A percentile compares a stretch with the other conserved stretches of the same genome.
These are phyloP conservation scores for Onygenales sp. DNA, from an alignment of 2,329 filamentous ascomycete genomes.

Conservation along the genomic window DNA sequence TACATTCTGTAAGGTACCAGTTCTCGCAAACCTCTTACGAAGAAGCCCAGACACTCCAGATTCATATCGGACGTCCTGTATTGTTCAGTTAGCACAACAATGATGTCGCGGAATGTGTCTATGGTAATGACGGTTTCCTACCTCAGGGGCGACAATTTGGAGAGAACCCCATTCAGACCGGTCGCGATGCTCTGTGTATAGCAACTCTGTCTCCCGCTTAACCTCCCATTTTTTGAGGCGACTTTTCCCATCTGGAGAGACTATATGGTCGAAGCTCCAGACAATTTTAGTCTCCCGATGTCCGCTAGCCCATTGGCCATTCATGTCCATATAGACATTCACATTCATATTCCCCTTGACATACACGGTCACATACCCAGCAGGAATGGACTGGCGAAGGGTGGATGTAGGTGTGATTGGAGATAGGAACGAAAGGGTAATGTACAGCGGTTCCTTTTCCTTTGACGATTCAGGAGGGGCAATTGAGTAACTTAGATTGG, in stretches of 20 bases:
- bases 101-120: not conserved
- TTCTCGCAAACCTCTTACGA: slow-evolving; percentile 59
- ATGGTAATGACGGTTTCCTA: slow-evolving; percentile 18
- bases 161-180: slow-evolving; percentile 77
- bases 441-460: slow-evolving; percentile 17
- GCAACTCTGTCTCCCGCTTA: slow-evolving; percentile 43
- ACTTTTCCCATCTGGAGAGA: slow-evolving; percentile 28
- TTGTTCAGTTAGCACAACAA: not conserved
- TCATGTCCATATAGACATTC: slow-evolving; percentile 56
- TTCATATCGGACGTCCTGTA: slow-evolving; percentile 52
- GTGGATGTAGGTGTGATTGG: slow-evolving; percentile 75
- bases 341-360: slow-evolving; percentile 58
- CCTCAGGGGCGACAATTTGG: slow-evolving; percentile 61
- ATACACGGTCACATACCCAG: slow-evolving; percentile 64
- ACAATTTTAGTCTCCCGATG: slow-evolving; percentile 58
- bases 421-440: slow-evolving; percentile 58
- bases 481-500: slow-evolving; percentile 57
- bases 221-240: slow-evolving; percentile 36
- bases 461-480: slow-evolving; percentile 31
- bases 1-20: slow-evolving; percentile 55
- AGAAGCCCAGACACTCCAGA: slow-evolving; percentile 58
- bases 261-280: slow-evolving; percentile 53
- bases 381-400: slow-evolving; percentile 70
- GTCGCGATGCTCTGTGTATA: slow-evolving; percentile 66
- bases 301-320: slow-evolving; percentile 75